Percentiles rank a stretch among this genome's conserved stretches.
Evolutionary conservation across 2,329 filamentous ascomycete genomes (phyloP).

Genomic region (Trichoderma afroharzianum): DNA sequence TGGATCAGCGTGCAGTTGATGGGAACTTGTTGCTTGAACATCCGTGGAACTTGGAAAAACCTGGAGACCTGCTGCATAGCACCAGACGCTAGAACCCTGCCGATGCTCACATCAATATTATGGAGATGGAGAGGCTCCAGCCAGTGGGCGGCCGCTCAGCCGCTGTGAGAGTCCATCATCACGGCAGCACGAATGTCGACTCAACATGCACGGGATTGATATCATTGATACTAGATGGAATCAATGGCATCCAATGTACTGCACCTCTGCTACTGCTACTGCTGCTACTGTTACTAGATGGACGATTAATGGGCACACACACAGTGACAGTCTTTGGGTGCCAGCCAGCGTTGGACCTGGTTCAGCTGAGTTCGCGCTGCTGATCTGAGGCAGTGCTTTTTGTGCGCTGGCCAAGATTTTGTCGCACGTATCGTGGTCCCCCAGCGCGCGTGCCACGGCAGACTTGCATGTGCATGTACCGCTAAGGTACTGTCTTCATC

Average conservation of each 20-base stretch:
- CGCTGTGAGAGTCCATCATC: neutral
- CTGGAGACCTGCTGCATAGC: neutral
- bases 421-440: neutral
- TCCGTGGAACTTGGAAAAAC: neutral
- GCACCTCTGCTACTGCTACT: neutral
- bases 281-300: neutral
- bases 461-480: neutral
- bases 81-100: neutral
- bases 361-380: neutral
- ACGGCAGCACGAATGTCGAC: too few relatives aligned
- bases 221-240: too few relatives aligned
- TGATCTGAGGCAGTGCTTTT: slow-evolving; percentile 9
- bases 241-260: neutral
- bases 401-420: neutral
- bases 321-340: too few relatives aligned
- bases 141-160: slow-evolving; percentile 2
- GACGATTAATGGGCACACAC: neutral
- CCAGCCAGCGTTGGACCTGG: neutral
- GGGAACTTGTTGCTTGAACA: neutral
- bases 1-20: neutral
- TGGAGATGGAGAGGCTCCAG: neutral
- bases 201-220: too few relatives aligned
- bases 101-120: too few relatives aligned
- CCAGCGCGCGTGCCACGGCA: slow-evolving; percentile 9
- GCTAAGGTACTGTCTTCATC: too few relatives aligned